These are phyloP conservation scores for Alternaria tenuissima DNA, from an alignment of 2,329 filamentous ascomycete genomes.

Conservation along the genomic window DNA sequence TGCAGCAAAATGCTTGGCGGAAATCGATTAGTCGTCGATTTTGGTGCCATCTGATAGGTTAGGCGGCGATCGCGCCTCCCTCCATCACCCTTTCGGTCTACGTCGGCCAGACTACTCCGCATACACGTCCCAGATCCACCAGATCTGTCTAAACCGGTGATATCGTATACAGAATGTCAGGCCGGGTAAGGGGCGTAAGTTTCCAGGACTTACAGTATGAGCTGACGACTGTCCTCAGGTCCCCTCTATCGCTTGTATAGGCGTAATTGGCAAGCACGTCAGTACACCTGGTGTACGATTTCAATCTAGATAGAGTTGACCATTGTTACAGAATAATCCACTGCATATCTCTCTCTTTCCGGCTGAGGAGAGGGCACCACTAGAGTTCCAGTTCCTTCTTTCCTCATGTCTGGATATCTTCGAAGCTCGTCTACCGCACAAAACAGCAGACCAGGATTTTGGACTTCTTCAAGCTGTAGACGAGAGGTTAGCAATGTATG, in stretches of 20 bases:
- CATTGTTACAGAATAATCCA: conserved; percentile 80
- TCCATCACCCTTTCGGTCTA: conserved; percentile 37
- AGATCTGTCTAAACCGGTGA: conserved; percentile 1
- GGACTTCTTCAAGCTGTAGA: conserved; percentile 93
- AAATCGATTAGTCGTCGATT: conserved; percentile 42
- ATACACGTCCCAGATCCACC: conserved; percentile 14
- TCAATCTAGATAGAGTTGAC: conserved; percentile 15
- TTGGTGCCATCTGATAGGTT: conserved; percentile 44
- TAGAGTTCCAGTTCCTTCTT: conserved; percentile 91
- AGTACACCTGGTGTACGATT: conserved; percentile 32
- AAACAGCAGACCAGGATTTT: conserved; percentile 80
- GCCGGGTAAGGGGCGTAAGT: conserved; percentile 9
- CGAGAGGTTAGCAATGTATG: conserved; percentile 91
- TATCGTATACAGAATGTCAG: conserved; percentile 14
- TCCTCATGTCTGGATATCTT: conserved; percentile 94
- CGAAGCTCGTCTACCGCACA: conserved; percentile 79
- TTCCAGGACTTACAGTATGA: neutral
- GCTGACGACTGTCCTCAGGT: conserved; percentile 46
- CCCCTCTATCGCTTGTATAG: conserved; percentile 88
- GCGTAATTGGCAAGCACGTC: conserved; percentile 93
- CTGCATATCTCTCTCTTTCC: conserved; percentile 93
- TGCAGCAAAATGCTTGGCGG: conserved; percentile 36
- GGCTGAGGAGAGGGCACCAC: conserved; percentile 72
- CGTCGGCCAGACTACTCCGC: conserved; percentile 28
- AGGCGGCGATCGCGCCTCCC: conserved; percentile 17